Evolutionary conservation across 176 grass and related monocot genomes (phyloP), one percentile per base, ranked within the genome.

Genomic region (Rhynchospora breviuscula): DNA sequence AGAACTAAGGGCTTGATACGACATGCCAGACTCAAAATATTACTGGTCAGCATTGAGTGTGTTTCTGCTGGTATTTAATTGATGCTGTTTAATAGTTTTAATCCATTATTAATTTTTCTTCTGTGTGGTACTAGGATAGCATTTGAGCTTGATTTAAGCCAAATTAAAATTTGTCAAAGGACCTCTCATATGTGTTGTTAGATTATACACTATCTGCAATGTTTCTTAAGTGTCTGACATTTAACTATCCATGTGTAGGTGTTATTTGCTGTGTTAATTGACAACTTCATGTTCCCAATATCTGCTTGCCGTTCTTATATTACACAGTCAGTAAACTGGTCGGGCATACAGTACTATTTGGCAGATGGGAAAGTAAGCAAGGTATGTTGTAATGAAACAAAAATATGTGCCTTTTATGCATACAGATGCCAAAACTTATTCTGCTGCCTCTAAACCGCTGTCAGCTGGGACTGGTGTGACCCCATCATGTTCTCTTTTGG

Each of bases 241-340:
- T 21, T 77, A 66, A 52, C 31, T 74, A 61, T 63, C 33, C 73
- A 31, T 48, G 12, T 86, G 78, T 81, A 99, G 97, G 91, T 99
- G 21, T 99, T 99, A 69, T 54, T 99, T 69, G 89, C 97, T 83
- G 84, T 99, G 81, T 77, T 99, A 25, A 91, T 99, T n/a, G 97
- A 96, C 35, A 99, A 99, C 74, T 96, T 99, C 61, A 86, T 96
- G 14, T 99, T 93, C 84, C 97, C 97, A 10, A 61, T 99, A 75
- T 88, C 88, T 79, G 97, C 97, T 25, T 79, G 93, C 14, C 84
- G 93, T 13, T 93, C 91, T 76, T 88, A 93, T 81, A 90, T 96
- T 75, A 80, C 97, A 63, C 91, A 99, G 31, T 99, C 91, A 53
- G 93, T 99, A 71, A 99, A 96, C 75, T 99, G 97, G 93, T 99